Evolutionary conservation across 805 yeast species (phyloP).

Genomic region (Candida chauliodis): DNA sequence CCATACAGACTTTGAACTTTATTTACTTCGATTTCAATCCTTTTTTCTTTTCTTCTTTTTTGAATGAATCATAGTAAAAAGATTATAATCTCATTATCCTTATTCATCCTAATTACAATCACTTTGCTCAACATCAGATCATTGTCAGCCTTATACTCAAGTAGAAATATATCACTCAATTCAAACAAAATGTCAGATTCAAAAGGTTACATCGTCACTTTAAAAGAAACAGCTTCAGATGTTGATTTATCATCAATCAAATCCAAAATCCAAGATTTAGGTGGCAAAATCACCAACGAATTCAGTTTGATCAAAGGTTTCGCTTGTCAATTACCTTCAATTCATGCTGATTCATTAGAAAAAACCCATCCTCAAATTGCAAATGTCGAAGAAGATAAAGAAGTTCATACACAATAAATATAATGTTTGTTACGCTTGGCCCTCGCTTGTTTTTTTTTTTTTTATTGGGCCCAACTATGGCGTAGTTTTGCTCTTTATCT

Average conservation of each 20-base stretch:
- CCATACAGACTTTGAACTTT: not conserved
- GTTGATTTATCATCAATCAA: constrained; percentile 43
- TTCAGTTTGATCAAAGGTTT: constrained; percentile 66
- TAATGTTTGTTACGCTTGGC: not conserved
- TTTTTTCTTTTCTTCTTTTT: not conserved
- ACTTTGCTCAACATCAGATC: constrained; percentile 1
- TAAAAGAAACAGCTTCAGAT: constrained; percentile 42
- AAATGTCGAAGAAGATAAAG: constrained; percentile 64
- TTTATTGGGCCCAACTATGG: too few species aligned
- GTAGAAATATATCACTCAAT: not conserved
- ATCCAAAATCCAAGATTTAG: constrained; percentile 45
- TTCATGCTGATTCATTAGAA: constrained; percentile 46
- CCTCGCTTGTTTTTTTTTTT: too few species aligned
- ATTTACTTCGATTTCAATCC: not conserved
- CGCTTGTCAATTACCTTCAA: constrained; percentile 53
- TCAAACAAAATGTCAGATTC: constrained; percentile 21
- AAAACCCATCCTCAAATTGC: constrained; percentile 48
- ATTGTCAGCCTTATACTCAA: not conserved
- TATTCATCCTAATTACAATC: not conserved
- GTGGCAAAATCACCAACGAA: constrained; percentile 61
- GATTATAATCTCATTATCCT: not conserved
- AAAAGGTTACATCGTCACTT: constrained; percentile 41
- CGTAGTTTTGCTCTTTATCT: not conserved
- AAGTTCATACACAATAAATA: constrained; percentile 37
- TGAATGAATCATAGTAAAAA: constrained; percentile 6